Evolutionary conservation across 495 filamentous ascomycete species (phyloP), one percentile per base, ranked within the genome.

Genomic region (Pyronema domesticum): DNA sequence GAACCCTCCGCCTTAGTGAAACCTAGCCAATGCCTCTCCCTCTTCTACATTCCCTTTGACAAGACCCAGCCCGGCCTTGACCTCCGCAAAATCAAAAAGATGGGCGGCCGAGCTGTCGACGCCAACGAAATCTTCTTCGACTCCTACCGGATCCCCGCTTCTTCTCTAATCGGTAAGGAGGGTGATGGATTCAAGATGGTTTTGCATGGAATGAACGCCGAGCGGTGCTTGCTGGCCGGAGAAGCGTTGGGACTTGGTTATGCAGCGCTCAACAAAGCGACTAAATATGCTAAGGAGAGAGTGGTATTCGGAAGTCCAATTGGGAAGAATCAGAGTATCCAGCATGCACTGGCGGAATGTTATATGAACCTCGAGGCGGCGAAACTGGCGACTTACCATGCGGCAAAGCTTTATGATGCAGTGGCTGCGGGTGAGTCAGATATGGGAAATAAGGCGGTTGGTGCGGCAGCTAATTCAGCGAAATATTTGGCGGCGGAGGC

Each of bases 101-200:
- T 88, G 83, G 84, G 84, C 33, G 81, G 81, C 3, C 71, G 81
- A 9, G 82, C 82, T 0, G 74, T 88, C n/a, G 82, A 86, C 64
- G 84, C 83, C 3, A 88, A 88, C 62, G 81, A 88, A 66, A 80
- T 88, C 1, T 89, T 87, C 70, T 87, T 88, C 65, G 82, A 86
- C 60, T 75, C 79, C 55, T 89, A 85, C 64, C 54, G 60, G 3
- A 76, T 87, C 8, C 74, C 79, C 0, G 72, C 68, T 1, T 71
- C 80, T 50, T 68, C 76, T 0, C 68, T 85, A 3, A 80, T 88
- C 43, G 84, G 83, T 1, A 57, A 75, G 18, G 83, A 87, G 61
- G 78, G 76, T 42, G 70, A 83, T 53, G 84, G 84, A 3, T 88
- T 87, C 72, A 79, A 79, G 57, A 83, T 83, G 69, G 74, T 89